These are phyloP conservation scores for Limonium bicolor DNA, from an alignment of 148 eudicot species.

Conservation along the genomic window DNA sequence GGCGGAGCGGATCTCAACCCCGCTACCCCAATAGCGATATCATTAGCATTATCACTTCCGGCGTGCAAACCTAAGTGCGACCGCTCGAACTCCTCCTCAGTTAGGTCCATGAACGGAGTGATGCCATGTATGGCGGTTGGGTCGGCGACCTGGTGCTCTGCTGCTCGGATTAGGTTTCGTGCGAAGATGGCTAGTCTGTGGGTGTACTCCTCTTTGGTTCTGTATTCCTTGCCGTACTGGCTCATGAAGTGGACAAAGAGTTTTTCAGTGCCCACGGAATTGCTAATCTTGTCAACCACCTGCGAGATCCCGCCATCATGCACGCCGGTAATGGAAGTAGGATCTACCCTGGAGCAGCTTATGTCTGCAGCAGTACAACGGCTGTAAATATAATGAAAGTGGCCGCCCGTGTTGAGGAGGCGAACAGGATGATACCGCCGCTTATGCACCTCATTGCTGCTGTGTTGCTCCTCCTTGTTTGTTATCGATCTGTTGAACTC, in stretches of 20 bases:
- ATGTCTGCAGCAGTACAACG: too few relatives aligned
- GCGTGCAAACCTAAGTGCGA: conserved; percentile 38
- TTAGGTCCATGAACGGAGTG: conserved; percentile 65
- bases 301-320: too few relatives aligned
- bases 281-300: too few relatives aligned
- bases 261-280: conserved; percentile 23
- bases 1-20: conserved; percentile 10
- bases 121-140: conserved; percentile 85
- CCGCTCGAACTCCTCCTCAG: conserved; percentile 51
- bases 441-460: too few relatives aligned
- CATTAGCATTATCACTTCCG: conserved; percentile 3
- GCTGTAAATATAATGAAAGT: too few relatives aligned
- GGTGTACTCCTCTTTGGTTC: conserved; percentile 48
- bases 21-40: not conserved
- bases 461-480: too few relatives aligned
- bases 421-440: too few relatives aligned
- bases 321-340: too few relatives aligned
- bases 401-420: too few relatives aligned
- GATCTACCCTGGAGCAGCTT: too few relatives aligned
- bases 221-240: conserved; percentile 46
- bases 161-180: conserved; percentile 49
- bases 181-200: conserved; percentile 54
- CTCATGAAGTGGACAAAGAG: conserved; percentile 34
- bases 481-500: too few relatives aligned
- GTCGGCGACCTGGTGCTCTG: conserved; percentile 79